Evolutionary conservation across 257 asterid genomes (phyloP).

Genomic region (Jasminum sambac): DNA sequence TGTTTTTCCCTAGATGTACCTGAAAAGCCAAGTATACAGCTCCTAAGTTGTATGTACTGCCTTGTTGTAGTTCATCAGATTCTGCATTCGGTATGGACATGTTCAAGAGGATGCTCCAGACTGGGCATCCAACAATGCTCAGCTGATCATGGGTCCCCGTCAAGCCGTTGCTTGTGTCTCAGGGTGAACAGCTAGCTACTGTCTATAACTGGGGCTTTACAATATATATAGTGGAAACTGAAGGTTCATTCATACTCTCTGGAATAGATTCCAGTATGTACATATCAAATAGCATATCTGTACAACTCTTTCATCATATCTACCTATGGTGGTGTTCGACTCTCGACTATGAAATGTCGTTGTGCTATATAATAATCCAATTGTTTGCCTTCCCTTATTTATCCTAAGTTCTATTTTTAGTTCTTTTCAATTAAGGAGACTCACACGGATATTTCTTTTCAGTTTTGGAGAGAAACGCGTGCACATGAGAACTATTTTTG

Average conservation of each 20-base stretch:
- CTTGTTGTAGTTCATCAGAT: conserved; percentile 87
- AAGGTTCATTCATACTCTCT: conserved; percentile 22
- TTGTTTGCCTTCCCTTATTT: too few species aligned
- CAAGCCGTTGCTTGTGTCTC: conserved; percentile 21
- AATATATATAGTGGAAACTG: conserved; percentile 16
- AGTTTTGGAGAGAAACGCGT: too few species aligned
- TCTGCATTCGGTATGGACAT: conserved; percentile 97
- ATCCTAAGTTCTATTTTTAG: too few species aligned
- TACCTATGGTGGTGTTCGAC: not conserved
- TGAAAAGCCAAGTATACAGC: conserved; percentile 40
- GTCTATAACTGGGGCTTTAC: conserved; percentile 26
- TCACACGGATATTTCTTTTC: too few species aligned
- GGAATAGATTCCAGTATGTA: conserved; percentile 28
- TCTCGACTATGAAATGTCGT: not conserved
- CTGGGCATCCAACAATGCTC: conserved; percentile 92
- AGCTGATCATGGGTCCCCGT: conserved; percentile 48
- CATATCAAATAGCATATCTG: conserved; percentile 21
- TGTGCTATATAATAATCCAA: too few species aligned
- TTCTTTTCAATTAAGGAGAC: too few species aligned
- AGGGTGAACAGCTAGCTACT: conserved; percentile 37
- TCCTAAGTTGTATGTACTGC: conserved; percentile 61
- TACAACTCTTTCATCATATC: not conserved
- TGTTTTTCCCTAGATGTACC: conserved; percentile 35
- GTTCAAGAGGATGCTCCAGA: conserved; percentile 96
- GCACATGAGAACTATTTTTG: too few species aligned